phyloP scores from a whole-genome alignment of 305 asterid genomes.

The Fraxinus sp. region DNA sequence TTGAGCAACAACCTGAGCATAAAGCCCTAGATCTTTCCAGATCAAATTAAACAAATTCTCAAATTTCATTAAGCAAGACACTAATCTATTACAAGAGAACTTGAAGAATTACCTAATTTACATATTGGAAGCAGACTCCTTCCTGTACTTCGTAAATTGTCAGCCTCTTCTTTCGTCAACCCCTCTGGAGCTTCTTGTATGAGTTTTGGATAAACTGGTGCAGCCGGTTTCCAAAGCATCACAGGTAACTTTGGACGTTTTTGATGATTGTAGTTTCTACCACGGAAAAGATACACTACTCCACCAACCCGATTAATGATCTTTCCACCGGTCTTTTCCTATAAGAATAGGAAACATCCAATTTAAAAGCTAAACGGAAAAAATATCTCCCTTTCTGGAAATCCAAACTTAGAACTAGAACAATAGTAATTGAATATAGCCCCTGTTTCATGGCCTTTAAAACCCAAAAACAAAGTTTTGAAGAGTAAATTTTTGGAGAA shows the following conservation, averaged over 20 bases:
- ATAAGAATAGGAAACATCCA: conserved; percentile 10
- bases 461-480: too few species aligned
- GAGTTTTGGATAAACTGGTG: conserved; percentile 95
- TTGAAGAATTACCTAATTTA: conserved; percentile 61
- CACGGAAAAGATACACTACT: conserved; percentile 79
- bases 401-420: not conserved
- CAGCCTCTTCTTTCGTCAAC: conserved; percentile 78
- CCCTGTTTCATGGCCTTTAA: too few species aligned
- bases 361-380: not conserved
- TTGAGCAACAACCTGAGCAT: not conserved
- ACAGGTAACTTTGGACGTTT: conserved; percentile 74
- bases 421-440: not conserved
- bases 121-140: conserved; percentile 67
- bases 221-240: conserved; percentile 98
- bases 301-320: conserved; percentile 79
- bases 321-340: conserved; percentile 88
- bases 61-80: not conserved
- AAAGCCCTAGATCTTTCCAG: not conserved
- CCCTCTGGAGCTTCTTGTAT: conserved; percentile 97
- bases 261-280: conserved; percentile 75
- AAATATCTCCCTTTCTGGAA: not conserved
- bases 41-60: not conserved
- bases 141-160: conserved; percentile 66
- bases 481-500: too few species aligned
- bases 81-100: not conserved